A percentile compares a stretch with the other conserved stretches of the same genome.
Evolutionary conservation across 2,329 filamentous ascomycete genomes (phyloP).

Genomic region (Curvularia sp.): DNA sequence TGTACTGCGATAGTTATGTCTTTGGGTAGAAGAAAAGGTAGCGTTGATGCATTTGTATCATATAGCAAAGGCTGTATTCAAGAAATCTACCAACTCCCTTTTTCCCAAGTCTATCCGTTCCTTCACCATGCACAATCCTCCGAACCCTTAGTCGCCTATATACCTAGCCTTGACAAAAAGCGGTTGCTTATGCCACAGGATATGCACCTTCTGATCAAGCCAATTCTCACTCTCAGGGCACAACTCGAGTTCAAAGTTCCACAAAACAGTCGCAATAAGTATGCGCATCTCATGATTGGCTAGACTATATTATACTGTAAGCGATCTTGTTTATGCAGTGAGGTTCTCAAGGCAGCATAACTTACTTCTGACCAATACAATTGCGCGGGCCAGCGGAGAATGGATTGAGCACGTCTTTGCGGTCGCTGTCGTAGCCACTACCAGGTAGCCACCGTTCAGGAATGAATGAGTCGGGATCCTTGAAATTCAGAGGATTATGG

Average conservation of each 20-base stretch:
- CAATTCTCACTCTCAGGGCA: conserved; percentile 8
- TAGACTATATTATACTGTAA: conserved; percentile 16
- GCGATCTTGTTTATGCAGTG: neutral
- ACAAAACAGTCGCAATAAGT: conserved; percentile 32
- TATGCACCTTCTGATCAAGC: conserved; percentile 16
- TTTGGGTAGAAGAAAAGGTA: no score
- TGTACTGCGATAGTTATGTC: no score
- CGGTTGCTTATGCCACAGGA: conserved; percentile 25
- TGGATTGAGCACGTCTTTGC: conserved; percentile 30
- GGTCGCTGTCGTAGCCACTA: conserved; percentile 32
- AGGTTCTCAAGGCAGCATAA: neutral
- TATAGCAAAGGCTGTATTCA: no score
- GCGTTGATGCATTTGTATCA: no score
- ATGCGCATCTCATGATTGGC: conserved; percentile 47
- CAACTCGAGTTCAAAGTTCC: conserved; percentile 39
- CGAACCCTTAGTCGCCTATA: neutral
- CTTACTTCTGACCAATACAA: conserved; percentile 49
- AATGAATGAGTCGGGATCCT: conserved; percentile 26
- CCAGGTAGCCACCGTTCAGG: conserved; percentile 47
- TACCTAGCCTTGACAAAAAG: conserved; percentile 22
- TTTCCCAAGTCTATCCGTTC: neutral
- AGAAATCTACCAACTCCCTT: neutral
- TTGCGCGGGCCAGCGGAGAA: conserved; percentile 41
- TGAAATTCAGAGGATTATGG: neutral
- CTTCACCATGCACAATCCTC: neutral